These are phyloP conservation scores for Euphorbia corollata DNA, from an alignment of 441 rosid genomes.

Conservation along the genomic window DNA sequence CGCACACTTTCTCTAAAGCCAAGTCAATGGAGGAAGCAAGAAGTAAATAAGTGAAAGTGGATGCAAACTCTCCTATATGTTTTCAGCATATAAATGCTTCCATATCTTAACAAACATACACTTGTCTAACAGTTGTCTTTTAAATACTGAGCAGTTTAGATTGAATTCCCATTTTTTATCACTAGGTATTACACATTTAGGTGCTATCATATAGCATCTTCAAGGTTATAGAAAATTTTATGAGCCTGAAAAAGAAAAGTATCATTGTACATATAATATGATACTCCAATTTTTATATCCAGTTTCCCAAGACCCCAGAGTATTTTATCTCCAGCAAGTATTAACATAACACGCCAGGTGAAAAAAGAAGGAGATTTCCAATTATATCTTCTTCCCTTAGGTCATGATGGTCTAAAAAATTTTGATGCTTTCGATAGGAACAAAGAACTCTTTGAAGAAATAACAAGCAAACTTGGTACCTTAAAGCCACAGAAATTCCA, in stretches of 20 bases:
- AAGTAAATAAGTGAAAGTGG: too few relatives aligned
- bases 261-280: neutral
- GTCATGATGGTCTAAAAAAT: neutral
- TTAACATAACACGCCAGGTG: neutral
- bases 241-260: neutral
- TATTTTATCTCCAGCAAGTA: neutral
- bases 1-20: too few relatives aligned
- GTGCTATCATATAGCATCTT: neutral
- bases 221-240: neutral
- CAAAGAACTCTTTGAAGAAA: neutral
- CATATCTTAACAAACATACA: too few relatives aligned
- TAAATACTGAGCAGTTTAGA: too few relatives aligned
- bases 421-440: neutral
- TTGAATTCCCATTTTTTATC: too few relatives aligned
- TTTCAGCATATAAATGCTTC: too few relatives aligned
- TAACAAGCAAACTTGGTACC: neutral
- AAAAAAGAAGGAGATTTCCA: neutral
- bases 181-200: neutral
- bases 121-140: too few relatives aligned
- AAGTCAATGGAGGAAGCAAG: too few relatives aligned
- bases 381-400: neutral
- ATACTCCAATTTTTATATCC: neutral
- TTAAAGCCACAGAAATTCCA: neutral
- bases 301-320: neutral
- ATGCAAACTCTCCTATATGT: too few relatives aligned